Evolutionary conservation across 1,139 yeast species (phyloP), one percentile per base, ranked within the genome.

Genomic region (Yamadazyma atlantica): DNA sequence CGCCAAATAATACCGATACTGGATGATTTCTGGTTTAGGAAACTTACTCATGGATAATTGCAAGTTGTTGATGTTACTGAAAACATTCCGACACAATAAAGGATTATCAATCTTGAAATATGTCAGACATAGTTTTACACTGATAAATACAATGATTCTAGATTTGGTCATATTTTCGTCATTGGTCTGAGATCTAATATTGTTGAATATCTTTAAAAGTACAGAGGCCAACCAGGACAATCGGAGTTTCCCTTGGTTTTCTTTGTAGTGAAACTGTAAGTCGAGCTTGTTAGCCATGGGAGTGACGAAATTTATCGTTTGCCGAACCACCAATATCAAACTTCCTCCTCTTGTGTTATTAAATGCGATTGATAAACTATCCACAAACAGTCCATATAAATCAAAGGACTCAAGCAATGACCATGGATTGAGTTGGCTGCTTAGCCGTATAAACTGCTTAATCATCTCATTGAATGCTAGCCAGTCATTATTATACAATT

Each of bases 1-100:
- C 0, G 89, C 89, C 32, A 85, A 66, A 50, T 81, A 77, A 55
- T 70, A 86, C 37, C 92, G 63, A 56, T 82, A 85, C 44, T 82
- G 81, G 1, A 77, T 60, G 32, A 62, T 58, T 4, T 78, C 65
- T 41, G 76, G 81, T 10, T 55, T 50, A 2, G 62, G 51, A 46
- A 81, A 70, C 29, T 55, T 57, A 4, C 23, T 17, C 6, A 38
- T 28, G 11, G 36, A 41, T 33, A 82, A 61, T 25, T 69, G 64
- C 15, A 87, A 75, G 22, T 80, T 80, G 48, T 79, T 82, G 66
- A 85, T 77, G 54, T 85, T 85, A 29, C 87, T 75, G 57, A 85
- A 84, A 33, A 86, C 85, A 52, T 84, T 85, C 23, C 85, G 78
- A 55, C 94, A 85, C 10, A 84, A 65, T 38, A 81, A 64, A 3